Base-by-base conservation (phyloP, 164 flowering plant genomes). In the Piper longum region DNA sequence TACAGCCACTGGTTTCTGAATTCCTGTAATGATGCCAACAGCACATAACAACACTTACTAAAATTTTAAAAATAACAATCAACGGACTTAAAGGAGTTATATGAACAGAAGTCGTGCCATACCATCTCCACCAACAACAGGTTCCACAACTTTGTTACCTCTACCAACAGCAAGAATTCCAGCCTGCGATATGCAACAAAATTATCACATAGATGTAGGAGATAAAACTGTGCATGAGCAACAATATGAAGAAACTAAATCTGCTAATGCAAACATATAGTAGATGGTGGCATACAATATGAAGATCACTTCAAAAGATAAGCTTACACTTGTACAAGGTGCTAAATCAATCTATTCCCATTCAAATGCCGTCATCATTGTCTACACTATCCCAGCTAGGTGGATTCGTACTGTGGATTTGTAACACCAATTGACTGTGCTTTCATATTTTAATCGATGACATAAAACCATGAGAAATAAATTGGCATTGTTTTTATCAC, bases 121-220 rank as follows among this genome's bases (percentile, higher is more conserved):
- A 93, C 97, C 99, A 73, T 91, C 89, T 41, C 61, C 66, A 61
- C 79, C 89, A 67, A 78, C 65, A 43, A 82, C 73, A 65, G 93
- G 83, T 70, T 79, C 97, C 63, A 87, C 95, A 73, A 91, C 82
- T 75, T 82, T 82, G 75, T 86, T 87, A 61, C 97, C 99, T 69
- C 99, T 82, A 51, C 99, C 99, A 18, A 95, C 95, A 59, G 97
- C 99, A 71, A 95, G 85, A 64, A 95, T 95, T 62, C 97, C 82
- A 57, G 97, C 85, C 99, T 92, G 83, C 65, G 80, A 69, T 2
- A 57, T 57, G 42, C 12, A 60, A 16, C 40, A 4, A 41, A 42
- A 19, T 2, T 5, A 48, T 48, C 11, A 8, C 52, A 48, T 14
- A 48, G 11, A 48, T 12, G 52, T 14, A 48, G 12, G 0, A 48